Evolutionary conservation across 495 filamentous ascomycete species (phyloP), one percentile per base, ranked within the genome.

Genomic region (Choiromyces venosus): DNA sequence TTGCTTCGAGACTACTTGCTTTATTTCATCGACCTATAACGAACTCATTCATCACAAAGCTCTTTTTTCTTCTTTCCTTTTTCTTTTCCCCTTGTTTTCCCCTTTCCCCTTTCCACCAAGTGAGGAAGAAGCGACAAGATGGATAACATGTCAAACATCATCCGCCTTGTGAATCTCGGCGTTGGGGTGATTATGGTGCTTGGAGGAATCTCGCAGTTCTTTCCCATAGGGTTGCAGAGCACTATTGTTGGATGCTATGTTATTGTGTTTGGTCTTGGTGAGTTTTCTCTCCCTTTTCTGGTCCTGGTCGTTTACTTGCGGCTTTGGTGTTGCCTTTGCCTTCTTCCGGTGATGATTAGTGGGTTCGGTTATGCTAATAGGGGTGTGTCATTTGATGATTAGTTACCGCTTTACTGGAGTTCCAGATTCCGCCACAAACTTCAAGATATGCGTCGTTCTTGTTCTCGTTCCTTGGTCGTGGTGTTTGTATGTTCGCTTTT

Each of bases 381-480:
- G 5, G 44, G 61, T 16, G 73, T 66, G 71, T 74, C 66, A 80
- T 64, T 25, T 29, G 16, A 29, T 56, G 16, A 16, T 66, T 73
- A 91, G 89, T 84, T 25, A 89, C 87, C 71, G 86, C 83, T 16
- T 83, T 92, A 37, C 88, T 92, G 81, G 95, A 99, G 84, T 95
- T 97, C 84, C 94, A 96, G 83, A 93, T 97, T 76, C 96, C 96
- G 6, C 92, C 93, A 42, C 93, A 97, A 82, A 86, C 96, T 46
- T 90, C 93, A 73, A 89, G 91, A 82, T 97, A 98, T 87, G 95
- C 94, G 25, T 93, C 91, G 36, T 99, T 99, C 88, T 89, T 98
- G 81, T 98, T 97, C 87, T 93, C 90, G 65, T 98, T 99, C 87
- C 82, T 98, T 77, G 95, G 95, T 69, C 93, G 95, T 78, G 95